Evolutionary conservation across 2,329 filamentous ascomycete species (phyloP).

Genomic region (Aspergillus flavus): DNA sequence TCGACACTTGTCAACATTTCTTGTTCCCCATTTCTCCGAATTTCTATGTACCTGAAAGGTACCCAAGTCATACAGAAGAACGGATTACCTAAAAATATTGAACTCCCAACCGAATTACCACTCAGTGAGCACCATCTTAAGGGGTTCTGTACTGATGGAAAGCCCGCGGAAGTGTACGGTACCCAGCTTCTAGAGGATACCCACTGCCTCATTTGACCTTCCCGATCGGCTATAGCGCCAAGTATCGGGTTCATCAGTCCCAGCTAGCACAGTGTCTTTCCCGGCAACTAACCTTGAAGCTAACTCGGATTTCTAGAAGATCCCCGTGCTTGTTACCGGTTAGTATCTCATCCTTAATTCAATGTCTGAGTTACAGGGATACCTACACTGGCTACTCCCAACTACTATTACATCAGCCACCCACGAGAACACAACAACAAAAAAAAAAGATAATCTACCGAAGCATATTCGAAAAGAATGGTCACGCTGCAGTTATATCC

Average conservation of each 20-base stretch:
- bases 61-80: neutral
- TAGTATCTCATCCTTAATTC: constrained; percentile 20
- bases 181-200: neutral
- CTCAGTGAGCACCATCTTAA: neutral
- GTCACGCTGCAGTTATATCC: constrained; percentile 4
- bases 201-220: constrained; percentile 1
- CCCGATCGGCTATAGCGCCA: constrained; percentile 6
- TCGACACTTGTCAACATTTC: neutral
- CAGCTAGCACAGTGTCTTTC: neutral
- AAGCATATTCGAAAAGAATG: constrained; percentile 1
- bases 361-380: constrained; percentile 18
- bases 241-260: constrained; percentile 1
- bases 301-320: constrained; percentile 17
- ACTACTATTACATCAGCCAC: constrained; percentile 5
- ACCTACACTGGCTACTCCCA: neutral
- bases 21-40: neutral
- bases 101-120: neutral
- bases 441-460: neutral
- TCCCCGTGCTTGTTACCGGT: constrained; percentile 19
- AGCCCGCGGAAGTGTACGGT: neutral
- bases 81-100: neutral
- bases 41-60: neutral
- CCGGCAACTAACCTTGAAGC: constrained; percentile 8
- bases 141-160: neutral
- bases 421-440: neutral